These are phyloP conservation scores for Musa acuminata DNA, from an alignment of 176 grass and related monocot genomes.

Conservation along the genomic window DNA sequence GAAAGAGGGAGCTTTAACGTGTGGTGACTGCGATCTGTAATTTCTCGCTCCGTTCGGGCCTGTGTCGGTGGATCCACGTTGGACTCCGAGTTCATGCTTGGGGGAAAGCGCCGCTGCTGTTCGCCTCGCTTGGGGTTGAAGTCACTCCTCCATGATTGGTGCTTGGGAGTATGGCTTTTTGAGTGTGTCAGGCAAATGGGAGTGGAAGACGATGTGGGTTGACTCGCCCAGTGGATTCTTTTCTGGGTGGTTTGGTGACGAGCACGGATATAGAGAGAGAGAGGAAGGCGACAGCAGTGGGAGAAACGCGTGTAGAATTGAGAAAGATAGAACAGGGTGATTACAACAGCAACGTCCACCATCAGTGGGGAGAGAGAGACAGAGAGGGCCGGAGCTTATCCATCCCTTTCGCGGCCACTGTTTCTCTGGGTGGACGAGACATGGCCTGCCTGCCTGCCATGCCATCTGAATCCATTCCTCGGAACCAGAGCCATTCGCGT, in stretches of 20 bases:
- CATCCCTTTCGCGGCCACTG: neutral
- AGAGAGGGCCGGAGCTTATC: neutral
- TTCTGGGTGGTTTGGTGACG: neutral
- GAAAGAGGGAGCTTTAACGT: too few relatives aligned
- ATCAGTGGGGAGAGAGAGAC: neutral
- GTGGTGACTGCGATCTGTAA: neutral
- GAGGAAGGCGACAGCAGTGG: neutral
- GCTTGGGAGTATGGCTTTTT: neutral
- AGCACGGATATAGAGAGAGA: neutral
- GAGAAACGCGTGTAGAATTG: neutral
- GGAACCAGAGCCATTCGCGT: neutral
- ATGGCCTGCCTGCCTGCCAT: neutral
- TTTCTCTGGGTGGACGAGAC: neutral
- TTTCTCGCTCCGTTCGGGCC: neutral
- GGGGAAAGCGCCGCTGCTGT: neutral
- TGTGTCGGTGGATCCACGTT: neutral
- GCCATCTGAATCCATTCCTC: neutral
- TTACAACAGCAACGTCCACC: neutral
- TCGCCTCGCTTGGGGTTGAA: constrained; percentile 2
- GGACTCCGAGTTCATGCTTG: neutral
- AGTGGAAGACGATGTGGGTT: neutral
- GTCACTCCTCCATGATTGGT: neutral
- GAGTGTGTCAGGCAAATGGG: neutral
- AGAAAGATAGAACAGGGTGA: neutral
- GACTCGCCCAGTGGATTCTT: neutral